Conservation (phyloP, 2,329 filamentous ascomycete species). For the Colletotrichum abscissum region DNA sequence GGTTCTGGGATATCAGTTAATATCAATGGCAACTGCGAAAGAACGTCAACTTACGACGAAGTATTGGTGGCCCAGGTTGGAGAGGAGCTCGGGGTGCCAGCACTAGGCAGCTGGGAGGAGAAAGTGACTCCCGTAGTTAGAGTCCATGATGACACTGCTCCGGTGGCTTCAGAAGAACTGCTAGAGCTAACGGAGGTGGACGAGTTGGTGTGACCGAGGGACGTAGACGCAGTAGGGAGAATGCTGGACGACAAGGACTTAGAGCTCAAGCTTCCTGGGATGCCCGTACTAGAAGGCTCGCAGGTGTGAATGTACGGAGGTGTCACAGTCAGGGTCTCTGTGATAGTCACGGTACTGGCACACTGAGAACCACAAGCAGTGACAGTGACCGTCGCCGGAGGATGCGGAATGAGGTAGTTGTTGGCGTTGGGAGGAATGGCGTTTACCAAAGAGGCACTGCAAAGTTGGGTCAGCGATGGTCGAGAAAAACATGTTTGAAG, state of each 20-base stretch:
- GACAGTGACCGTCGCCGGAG: constrained; percentile 28
- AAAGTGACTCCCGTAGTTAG: neutral
- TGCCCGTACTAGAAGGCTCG: neutral
- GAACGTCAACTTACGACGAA: constrained; percentile 4
- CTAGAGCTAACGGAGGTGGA: neutral
- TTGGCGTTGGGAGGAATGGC: constrained; percentile 38
- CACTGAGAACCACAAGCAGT: constrained; percentile 28
- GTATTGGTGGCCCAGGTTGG: constrained; percentile 1
- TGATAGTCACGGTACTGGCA: constrained; percentile 42
- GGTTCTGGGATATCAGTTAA: neutral
- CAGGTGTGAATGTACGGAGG: constrained; percentile 40
- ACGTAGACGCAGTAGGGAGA: neutral
- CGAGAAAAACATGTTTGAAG: neutral
- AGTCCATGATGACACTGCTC: neutral
- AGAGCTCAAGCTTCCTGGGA: neutral
- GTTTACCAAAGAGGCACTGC: constrained; percentile 39
- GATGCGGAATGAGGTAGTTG: constrained; percentile 13
- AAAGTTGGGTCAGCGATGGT: neutral
- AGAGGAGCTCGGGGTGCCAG: constrained; percentile 9
- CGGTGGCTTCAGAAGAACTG: neutral
- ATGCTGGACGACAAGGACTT: constrained; percentile 12
- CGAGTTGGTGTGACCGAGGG: constrained; percentile 2
- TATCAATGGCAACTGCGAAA: neutral
- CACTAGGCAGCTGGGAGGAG: constrained; percentile 20
- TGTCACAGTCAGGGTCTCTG: constrained; percentile 44